Percentiles rank a stretch among this genome's conserved stretches.
phyloP scores from a whole-genome alignment of 805 yeast species.

The Cyberlindnera lachancei region DNA sequence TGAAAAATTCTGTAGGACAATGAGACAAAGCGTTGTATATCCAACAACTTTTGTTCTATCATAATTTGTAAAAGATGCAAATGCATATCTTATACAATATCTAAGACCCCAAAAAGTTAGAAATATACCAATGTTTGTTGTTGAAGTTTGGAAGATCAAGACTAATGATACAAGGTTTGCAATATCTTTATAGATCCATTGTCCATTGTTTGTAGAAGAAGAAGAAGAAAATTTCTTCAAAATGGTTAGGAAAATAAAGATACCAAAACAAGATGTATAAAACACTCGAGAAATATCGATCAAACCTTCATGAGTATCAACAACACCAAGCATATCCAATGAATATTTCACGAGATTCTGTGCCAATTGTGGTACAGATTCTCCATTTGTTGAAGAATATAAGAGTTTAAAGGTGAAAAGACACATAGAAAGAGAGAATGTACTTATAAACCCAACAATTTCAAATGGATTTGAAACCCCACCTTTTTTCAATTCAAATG shows the following conservation, averaged over 20 bases:
- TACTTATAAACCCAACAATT: constrained; percentile 34
- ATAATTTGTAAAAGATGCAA: not conserved
- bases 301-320: constrained; percentile 24
- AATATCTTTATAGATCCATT: constrained; percentile 29
- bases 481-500: constrained; percentile 20
- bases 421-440: constrained; percentile 38
- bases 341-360: constrained; percentile 22
- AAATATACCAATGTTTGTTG: constrained; percentile 42
- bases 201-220: not conserved
- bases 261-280: constrained; percentile 25
- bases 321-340: constrained; percentile 23
- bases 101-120: constrained; percentile 29
- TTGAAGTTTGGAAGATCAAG: constrained; percentile 43
- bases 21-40: constrained; percentile 11
- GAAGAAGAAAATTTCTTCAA: no score
- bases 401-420: constrained; percentile 48
- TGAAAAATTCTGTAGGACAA: constrained; percentile 63
- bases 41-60: constrained; percentile 3
- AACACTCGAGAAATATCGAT: constrained; percentile 29
- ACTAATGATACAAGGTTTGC: constrained; percentile 31
- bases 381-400: constrained; percentile 49
- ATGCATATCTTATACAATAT: constrained; percentile 5
- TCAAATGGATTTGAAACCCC: constrained; percentile 20
- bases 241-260: constrained; percentile 9
- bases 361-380: constrained; percentile 36